Base-by-base conservation (phyloP, 768 basidiomycete species). In the Rhodotorula sphaerocarpa region DNA sequence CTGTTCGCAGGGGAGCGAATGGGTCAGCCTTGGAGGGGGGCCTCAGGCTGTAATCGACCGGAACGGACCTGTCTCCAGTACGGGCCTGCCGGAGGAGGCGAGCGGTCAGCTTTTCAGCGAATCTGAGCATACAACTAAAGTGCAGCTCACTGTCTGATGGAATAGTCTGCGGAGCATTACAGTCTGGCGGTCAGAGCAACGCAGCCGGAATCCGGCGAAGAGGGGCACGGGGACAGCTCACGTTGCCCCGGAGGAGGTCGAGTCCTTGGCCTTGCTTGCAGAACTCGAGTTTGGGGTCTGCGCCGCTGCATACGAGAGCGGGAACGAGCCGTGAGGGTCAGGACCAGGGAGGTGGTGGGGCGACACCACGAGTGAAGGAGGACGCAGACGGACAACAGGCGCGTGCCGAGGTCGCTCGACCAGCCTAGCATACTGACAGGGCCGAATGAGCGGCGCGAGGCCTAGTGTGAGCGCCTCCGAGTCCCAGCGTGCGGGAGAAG, bases 221-320 rank as follows among this genome's bases (percentile, higher is more conserved):
- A 1, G 25, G 20, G 46, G 12, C 20, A 52, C 34, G 15, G 34
- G n/a, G 21, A 12, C 18, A 14, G 51, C 61, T 25, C 57, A 59
- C 47, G 14, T 23, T 36, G 30, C 54, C 53, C 14, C 33, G 31
- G 39, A 63, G 44, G 18, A 44, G 6, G 42, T 57, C 55, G 1
- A 48, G 45, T 6, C 66, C 66, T 28, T 61, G 56, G 0, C 66
- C 66, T 7, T 54, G 58, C 47, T 63, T 60, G 3, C 54, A 27
- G 28, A 63, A 67, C 50, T 67, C 66, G 57, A 67, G 58, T 30
- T 67, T 67, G 5, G 66, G 66, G 14, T 63, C 66, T 15, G 59
- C 58, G 0, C 66, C 66, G 16, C 66, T 67, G 57, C 31, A 3
- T 3, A 23, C 7, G 25, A 30, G 55, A 7, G n/a, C 27, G 39